Percentiles rank a stretch among this genome's conserved stretches.
Evolutionary conservation across 495 filamentous ascomycete species (phyloP).

Genomic region (Aspergillus leporis): DNA sequence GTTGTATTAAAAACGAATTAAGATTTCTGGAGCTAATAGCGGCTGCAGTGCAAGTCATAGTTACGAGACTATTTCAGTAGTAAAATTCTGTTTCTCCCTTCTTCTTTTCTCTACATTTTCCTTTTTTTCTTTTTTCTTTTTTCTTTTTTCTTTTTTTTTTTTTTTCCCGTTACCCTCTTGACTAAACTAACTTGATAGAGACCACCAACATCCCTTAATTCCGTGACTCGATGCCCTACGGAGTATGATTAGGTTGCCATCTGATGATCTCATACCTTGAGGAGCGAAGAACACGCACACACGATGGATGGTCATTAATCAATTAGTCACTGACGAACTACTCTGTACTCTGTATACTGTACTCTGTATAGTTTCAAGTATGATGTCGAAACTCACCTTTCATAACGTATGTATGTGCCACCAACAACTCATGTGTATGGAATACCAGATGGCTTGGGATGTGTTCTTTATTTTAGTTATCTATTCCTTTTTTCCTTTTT

Average conservation of each 20-base stretch:
- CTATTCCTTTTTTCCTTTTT: neutral
- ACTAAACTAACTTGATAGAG: slow-evolving; percentile 2
- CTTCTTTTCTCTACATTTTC: slow-evolving; percentile 1
- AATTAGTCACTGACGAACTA: neutral
- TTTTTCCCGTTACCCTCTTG: slow-evolving; percentile 2
- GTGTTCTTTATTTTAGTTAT: neutral
- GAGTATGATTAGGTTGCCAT: neutral
- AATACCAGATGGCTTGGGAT: too few species aligned
- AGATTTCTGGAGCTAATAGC: slow-evolving; percentile 19
- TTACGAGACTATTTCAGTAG: slow-evolving; percentile 16
- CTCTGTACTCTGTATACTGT: too few species aligned
- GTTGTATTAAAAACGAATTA: slow-evolving; percentile 3
- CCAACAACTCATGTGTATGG: too few species aligned
- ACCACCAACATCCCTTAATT: neutral
- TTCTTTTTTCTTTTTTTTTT: neutral
- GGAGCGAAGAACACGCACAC: neutral
- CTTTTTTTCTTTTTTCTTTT: neutral
- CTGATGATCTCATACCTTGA: neutral
- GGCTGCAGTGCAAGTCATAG: slow-evolving; percentile 20
- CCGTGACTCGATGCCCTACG: neutral
- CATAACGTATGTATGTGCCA: too few species aligned
- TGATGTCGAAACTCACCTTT: too few species aligned
- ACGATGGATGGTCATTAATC: neutral
- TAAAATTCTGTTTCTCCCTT: slow-evolving; percentile 1
- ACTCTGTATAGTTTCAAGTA: too few species aligned